A percentile compares a stretch with the other conserved stretches of the same genome.
These are phyloP conservation scores for Carex sylvatica DNA, from an alignment of 202 grass and related monocot species.

Conservation along the genomic window DNA sequence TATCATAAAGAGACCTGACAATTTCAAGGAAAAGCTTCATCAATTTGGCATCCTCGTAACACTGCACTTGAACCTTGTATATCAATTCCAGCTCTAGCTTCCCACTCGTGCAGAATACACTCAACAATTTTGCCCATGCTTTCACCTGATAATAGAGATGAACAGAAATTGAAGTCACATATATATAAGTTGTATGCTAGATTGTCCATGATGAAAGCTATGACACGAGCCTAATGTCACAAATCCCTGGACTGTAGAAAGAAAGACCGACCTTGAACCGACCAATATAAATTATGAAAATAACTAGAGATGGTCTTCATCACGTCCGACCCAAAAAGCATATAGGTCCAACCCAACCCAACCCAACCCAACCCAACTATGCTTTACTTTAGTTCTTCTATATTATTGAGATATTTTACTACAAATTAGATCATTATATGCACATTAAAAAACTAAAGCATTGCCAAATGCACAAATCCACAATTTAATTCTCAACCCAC, in stretches of 20 bases:
- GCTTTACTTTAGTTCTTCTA: not conserved
- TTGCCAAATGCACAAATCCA: not conserved
- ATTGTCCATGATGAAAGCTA: not conserved
- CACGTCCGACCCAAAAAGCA: not conserved
- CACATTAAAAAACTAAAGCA: not conserved
- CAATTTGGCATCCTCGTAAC: constrained; percentile 81
- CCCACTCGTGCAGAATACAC: constrained; percentile 74
- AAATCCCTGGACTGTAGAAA: not conserved
- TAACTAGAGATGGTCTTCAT: not conserved
- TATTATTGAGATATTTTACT: not conserved
- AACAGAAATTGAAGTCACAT: not conserved
- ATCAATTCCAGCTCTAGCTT: constrained; percentile 78
- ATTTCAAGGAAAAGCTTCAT: constrained; percentile 94
- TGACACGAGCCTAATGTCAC: not conserved
- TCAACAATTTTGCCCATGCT: constrained; percentile 75
- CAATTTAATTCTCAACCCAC: not conserved
- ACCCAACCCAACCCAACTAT: not conserved
- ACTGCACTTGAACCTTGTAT: constrained; percentile 83
- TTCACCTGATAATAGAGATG: constrained; percentile 44
- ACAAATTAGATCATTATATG: not conserved
- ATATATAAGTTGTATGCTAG: not conserved
- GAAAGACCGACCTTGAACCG: not conserved
- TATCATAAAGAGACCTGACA: constrained; percentile 76
- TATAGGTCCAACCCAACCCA: not conserved
- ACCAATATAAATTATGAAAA: not conserved